These are phyloP conservation scores for Metarhizium robertsii DNA, from an alignment of 2,329 filamentous ascomycete species.

Conservation along the genomic window DNA sequence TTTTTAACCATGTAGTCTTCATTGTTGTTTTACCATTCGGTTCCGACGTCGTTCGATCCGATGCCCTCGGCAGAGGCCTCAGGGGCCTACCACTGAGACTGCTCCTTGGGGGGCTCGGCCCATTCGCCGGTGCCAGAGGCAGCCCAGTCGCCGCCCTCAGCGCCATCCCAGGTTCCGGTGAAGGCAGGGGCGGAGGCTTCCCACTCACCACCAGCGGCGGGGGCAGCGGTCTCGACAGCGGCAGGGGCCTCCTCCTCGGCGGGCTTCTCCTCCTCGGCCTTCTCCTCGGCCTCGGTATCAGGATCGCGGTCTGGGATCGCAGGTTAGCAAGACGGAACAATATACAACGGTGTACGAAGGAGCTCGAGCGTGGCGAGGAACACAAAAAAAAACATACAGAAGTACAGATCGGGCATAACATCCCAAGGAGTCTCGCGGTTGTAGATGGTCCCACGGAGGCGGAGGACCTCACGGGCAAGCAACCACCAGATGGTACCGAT, in stretches of 20 bases:
- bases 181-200: slow-evolving; percentile 69
- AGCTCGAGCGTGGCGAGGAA: not conserved
- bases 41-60: slow-evolving; percentile 3
- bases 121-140: slow-evolving; percentile 58
- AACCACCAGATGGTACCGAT: slow-evolving; percentile 99
- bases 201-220: slow-evolving; percentile 65
- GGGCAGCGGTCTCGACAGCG: slow-evolving; percentile 72
- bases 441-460: slow-evolving; percentile 92
- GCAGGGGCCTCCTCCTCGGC: slow-evolving; percentile 77
- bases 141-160: slow-evolving; percentile 54
- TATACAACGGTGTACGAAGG: not conserved
- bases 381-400: slow-evolving; percentile 53
- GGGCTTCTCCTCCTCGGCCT: slow-evolving; percentile 83
- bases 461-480: slow-evolving; percentile 98
- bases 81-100: slow-evolving; percentile 38
- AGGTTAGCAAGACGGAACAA: not conserved
- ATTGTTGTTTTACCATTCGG: slow-evolving; percentile 9
- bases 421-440: slow-evolving; percentile 97
- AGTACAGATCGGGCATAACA: slow-evolving; percentile 99
- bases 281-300: slow-evolving; percentile 99
- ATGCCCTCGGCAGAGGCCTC: slow-evolving; percentile 9
- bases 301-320: slow-evolving; percentile 72
- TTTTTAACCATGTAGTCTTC: not conserved
- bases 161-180: slow-evolving; percentile 49
- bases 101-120: slow-evolving; percentile 49